phyloP scores from a whole-genome alignment of 192 early-diverging fungal genomes.

The Umbelopsis sp. region DNA sequence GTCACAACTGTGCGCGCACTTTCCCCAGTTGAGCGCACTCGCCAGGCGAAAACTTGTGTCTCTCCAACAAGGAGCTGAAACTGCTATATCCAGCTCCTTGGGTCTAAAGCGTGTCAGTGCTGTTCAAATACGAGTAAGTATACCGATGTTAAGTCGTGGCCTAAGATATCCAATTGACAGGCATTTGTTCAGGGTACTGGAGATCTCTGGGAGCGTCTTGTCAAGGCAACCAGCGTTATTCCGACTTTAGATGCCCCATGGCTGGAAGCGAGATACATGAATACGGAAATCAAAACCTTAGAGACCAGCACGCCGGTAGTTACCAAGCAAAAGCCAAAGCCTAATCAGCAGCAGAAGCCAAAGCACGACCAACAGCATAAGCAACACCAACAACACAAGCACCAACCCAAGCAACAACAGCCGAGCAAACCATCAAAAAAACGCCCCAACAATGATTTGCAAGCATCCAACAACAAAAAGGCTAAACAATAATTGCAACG shows the following conservation, averaged over 20 bases:
- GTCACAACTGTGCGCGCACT: neutral
- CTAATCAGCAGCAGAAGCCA: neutral
- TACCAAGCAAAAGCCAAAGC: neutral
- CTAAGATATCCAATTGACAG: too few species aligned
- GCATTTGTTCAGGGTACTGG: neutral
- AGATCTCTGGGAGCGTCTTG: neutral
- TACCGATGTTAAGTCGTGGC: neutral
- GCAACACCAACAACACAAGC: neutral
- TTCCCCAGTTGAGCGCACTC: neutral
- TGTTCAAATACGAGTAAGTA: neutral
- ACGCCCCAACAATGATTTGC: too few species aligned
- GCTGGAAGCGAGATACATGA: slow-evolving; percentile 8
- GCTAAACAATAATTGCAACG: neutral
- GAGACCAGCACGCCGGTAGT: neutral
- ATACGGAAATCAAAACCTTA: neutral
- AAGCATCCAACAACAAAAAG: neutral
- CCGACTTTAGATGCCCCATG: neutral
- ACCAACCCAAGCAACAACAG: neutral
- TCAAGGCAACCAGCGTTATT: neutral
- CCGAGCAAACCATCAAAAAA: neutral
- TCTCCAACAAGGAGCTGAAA: neutral
- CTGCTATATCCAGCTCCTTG: neutral
- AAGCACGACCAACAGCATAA: neutral
- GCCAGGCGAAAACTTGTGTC: neutral
- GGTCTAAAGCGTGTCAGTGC: neutral